Evolutionary conservation across 2,329 filamentous ascomycete genomes (phyloP).

Genomic region (Fonsecaea pedrosoi): DNA sequence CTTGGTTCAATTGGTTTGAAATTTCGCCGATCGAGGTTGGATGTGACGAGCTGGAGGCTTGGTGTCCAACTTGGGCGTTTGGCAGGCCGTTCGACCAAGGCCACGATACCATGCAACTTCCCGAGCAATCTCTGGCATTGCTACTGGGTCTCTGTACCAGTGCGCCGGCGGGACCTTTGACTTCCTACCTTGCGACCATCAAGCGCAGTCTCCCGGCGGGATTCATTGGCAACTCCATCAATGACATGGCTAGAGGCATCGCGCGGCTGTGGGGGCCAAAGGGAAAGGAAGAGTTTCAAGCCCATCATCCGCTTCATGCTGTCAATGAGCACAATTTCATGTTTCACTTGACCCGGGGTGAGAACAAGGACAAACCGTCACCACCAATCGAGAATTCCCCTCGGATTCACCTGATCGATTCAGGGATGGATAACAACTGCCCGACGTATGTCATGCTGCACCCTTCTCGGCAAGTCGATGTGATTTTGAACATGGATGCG

Average conservation of each 20-base stretch:
- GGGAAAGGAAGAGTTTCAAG: conserved; percentile 30
- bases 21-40: conserved; percentile 47
- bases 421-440: conserved; percentile 34
- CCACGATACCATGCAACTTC: conserved; percentile 36
- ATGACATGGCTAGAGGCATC: conserved; percentile 27
- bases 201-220: conserved; percentile 29
- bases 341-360: conserved; percentile 22
- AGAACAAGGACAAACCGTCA: conserved; percentile 14
- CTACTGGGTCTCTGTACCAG: conserved; percentile 31
- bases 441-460: conserved; percentile 33
- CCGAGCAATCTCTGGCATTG: conserved; percentile 30
- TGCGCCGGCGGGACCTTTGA: conserved; percentile 32
- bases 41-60: conserved; percentile 47
- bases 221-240: conserved; percentile 29
- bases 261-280: conserved; percentile 27
- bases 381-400: conserved; percentile 32
- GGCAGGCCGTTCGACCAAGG: conserved; percentile 45
- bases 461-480: conserved; percentile 26
- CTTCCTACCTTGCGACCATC: conserved; percentile 33
- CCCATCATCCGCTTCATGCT: conserved; percentile 30
- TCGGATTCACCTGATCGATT: conserved; percentile 29
- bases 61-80: conserved; percentile 48
- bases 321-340: conserved; percentile 34
- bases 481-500: conserved; percentile 33
- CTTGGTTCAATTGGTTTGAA: conserved; percentile 49